Evolutionary conservation across 202 grass and related monocot genomes (phyloP), one percentile per base, ranked within the genome.

Genomic region (Hordeum pubiflorum): DNA sequence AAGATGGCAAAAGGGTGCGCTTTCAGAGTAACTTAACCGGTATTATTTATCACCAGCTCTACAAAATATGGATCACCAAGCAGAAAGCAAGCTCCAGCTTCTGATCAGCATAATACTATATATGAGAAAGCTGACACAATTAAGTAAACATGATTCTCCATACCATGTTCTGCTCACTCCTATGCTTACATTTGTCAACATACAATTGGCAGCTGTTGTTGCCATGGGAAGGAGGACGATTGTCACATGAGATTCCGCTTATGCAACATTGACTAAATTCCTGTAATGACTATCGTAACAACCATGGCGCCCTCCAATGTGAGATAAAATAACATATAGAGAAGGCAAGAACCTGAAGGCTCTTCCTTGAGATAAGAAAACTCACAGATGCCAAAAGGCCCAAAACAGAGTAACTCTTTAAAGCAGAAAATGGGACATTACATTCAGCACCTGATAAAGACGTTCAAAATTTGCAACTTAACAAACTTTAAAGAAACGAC

Each of bases 371-470:
- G 87, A 86, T 89, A 62, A 79, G 79, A 82, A 79, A 79, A 89
- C 87, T 89, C 87, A 89, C 79, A 89, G 87, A 89, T 89, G 79
- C 79, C 79, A 74, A 86, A 89, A 89, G 87, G 87, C 83, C 79
- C 87, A 86, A 89, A 89, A 86, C 52, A 89, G 66, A 79, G 83
- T 89, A 89, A 89, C 74, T 89, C 87, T 89, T 89, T 89, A 86
- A 89, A 82, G 83, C 74, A 89, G 87, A 82, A 86, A 89, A 89
- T 74, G 74, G 79, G 78, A 89, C 83, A 89, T 79, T 82, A 86
- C 83, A 86, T 72, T 89, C 87, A 89, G 79, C 87, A 86, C 87
- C 87, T 89, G 87, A 86, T 89, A 79, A 75, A 83, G 71, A 83
- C 56, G 71, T 83, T 40, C 81, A 83, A 66, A 89, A 82, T 86